phyloP scores from a whole-genome alignment of 306 rosid species.

The Boehmeria nivea region DNA sequence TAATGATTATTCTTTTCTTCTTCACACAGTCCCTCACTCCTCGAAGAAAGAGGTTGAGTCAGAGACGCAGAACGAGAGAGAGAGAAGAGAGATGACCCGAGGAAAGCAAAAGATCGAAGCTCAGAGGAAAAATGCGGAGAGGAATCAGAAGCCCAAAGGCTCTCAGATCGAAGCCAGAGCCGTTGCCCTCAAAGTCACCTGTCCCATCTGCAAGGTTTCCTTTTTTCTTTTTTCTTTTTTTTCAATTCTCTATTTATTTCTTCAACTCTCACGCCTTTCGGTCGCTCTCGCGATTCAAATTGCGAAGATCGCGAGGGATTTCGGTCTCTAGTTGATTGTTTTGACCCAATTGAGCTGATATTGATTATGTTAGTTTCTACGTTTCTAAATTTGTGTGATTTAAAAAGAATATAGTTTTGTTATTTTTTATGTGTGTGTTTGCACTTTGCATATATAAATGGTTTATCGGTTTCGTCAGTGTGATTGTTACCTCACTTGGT shows the following conservation, averaged over 20 bases:
- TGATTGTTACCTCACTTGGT: too few relatives aligned
- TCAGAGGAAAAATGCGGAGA: conserved; percentile 75
- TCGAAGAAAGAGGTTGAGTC: background rate
- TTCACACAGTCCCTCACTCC: too few relatives aligned
- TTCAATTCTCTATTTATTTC: background rate
- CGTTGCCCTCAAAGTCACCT: conserved; percentile 66
- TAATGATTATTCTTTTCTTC: too few relatives aligned
- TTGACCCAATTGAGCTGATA: conserved; percentile 18
- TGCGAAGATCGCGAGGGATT: too few relatives aligned
- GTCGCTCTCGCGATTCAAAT: background rate
- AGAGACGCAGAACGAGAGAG: background rate
- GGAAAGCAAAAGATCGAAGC: conserved; percentile 99
- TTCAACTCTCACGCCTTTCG: background rate
- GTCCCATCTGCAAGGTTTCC: conserved; percentile 85
- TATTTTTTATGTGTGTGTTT: too few relatives aligned
- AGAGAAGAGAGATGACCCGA: conserved; percentile 56
- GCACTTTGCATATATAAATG: too few relatives aligned
- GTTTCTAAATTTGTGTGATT: too few relatives aligned
- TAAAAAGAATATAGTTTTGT: too few relatives aligned
- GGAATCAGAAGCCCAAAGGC: conserved; percentile 70
- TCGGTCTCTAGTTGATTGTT: background rate
- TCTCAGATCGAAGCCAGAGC: conserved; percentile 93
- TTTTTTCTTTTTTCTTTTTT: background rate
- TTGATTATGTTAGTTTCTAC: background rate
- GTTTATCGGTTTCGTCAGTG: too few relatives aligned